Evolutionary conservation across 2,329 filamentous ascomycete species (phyloP), one percentile per base, ranked within the genome.

Genomic region (Fusarium equiseti): DNA sequence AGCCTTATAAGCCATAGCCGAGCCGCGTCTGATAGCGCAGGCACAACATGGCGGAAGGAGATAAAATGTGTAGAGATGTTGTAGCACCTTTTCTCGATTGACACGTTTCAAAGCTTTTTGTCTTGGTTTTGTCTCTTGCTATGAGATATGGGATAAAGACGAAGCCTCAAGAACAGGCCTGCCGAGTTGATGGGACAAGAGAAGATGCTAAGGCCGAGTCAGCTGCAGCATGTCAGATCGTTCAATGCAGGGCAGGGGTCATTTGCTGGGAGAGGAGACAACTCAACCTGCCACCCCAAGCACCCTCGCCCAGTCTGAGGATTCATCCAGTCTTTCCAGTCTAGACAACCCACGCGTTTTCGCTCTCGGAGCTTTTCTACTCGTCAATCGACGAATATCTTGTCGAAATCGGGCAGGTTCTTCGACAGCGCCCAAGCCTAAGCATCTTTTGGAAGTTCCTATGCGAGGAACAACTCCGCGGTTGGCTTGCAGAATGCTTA

Each of bases 1-100:
- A 68, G 65, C 65, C 65, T 68, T 68, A 68, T 44, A 63, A 42
- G 50, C 26, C 48, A 53, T 26, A 44, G 16, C 50, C 48, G 48
- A 54, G 46, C 40, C 24, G 50, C 50, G 32, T 53, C 50, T 53
- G 11, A 53, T 53, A 42, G 35, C 24, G 18, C 35, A 53, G 35
- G 32, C 26, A 42, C 35, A 53, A 20, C 24, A 43, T n/a, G 27
- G 18, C 35, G 35, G 10, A n/a, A 38, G 24, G 18, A 29, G 35
- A 24, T 16, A 22, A n/a, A 43, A 20, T 18, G 42, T 15, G 27
- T 48, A 27, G 18, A 53, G 32, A 53, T 43, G n/a, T 8, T 43
- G 32, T 22, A 53, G 24, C 35, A 27, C 24, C 24, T 40, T 43
- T 53, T 9, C 18, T 53, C 35, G 13, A 43, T 27, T 63, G 67